A percentile compares a stretch with the other conserved stretches of the same genome.
Conservation (phyloP, 768 basidiomycete species). For the Mycena vulgaris region DNA sequence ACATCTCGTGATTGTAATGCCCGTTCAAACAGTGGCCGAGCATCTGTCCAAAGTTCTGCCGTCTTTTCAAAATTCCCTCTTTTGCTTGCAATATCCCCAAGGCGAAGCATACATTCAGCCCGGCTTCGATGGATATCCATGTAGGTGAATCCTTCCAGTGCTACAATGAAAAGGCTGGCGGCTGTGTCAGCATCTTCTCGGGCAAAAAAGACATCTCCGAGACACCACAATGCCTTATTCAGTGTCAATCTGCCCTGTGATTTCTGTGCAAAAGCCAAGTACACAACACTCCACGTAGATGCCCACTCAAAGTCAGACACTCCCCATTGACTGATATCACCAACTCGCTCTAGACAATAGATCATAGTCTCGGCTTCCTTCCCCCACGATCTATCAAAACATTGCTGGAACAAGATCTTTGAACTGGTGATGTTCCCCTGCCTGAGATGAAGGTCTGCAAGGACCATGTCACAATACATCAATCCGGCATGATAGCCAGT, state of each 20-base stretch:
- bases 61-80: background rate
- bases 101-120: background rate
- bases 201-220: background rate
- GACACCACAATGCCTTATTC: background rate
- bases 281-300: background rate
- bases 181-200: background rate
- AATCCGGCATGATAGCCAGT: background rate
- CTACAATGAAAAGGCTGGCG: background rate
- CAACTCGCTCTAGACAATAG: background rate
- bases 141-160: background rate
- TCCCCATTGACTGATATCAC: background rate
- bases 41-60: too few relatives aligned
- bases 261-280: background rate
- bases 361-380: background rate
- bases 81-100: background rate
- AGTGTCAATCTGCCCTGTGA: background rate
- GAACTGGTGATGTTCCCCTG: background rate
- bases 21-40: too few relatives aligned
- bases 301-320: background rate
- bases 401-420: background rate
- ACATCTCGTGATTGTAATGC: too few relatives aligned
- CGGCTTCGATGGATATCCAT: slow-evolving; percentile 14
- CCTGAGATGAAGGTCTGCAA: background rate
- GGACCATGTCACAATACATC: too few relatives aligned
- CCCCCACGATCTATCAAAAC: background rate